A percentile compares a stretch with the other conserved stretches of the same genome.
These are phyloP conservation scores for Oryza rufipogon DNA, from an alignment of 176 grass and related monocot genomes.

Conservation along the genomic window DNA sequence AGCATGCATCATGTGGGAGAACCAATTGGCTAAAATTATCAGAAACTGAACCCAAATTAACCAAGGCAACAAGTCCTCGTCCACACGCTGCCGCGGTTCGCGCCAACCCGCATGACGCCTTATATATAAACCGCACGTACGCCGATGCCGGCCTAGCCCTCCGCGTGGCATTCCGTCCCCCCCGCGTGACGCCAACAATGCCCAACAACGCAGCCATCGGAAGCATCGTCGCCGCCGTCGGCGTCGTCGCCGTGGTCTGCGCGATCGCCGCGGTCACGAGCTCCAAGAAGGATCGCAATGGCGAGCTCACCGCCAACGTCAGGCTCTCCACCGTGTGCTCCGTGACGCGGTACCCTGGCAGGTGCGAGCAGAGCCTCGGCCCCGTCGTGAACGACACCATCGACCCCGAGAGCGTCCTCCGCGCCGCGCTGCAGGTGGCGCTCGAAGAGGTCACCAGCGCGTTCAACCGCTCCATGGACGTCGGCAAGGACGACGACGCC, in stretches of 20 bases:
- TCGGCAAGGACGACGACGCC: conserved; percentile 43
- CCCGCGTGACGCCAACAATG: conserved; percentile 40
- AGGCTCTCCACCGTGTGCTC: conserved; percentile 65
- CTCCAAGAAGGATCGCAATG: conserved; percentile 14
- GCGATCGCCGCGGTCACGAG: conserved; percentile 58
- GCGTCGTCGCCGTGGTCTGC: conserved; percentile 70
- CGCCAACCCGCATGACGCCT: not conserved
- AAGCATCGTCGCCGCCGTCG: conserved; percentile 57
- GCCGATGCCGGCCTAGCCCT: not conserved
- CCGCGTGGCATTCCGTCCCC: not conserved
- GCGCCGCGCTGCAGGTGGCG: conserved; percentile 48
- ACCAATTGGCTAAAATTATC: conserved; percentile 17
- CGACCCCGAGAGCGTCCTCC: conserved; percentile 54
- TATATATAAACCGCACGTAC: conserved; percentile 23
- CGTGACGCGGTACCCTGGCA: conserved; percentile 61
- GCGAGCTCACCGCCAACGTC: conserved; percentile 32
- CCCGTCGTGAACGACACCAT: conserved; percentile 46
- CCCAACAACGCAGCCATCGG: conserved; percentile 56
- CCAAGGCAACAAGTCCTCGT: conserved; percentile 38
- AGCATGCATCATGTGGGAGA: not conserved
- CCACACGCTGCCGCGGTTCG: conserved; percentile 35
- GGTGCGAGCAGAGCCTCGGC: conserved; percentile 66
- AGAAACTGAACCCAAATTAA: conserved; percentile 29
- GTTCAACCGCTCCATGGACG: conserved; percentile 32
- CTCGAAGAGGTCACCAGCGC: conserved; percentile 54